These are phyloP conservation scores for Davidsoniella virescens DNA, from an alignment of 2,329 filamentous ascomycete genomes.

Conservation along the genomic window DNA sequence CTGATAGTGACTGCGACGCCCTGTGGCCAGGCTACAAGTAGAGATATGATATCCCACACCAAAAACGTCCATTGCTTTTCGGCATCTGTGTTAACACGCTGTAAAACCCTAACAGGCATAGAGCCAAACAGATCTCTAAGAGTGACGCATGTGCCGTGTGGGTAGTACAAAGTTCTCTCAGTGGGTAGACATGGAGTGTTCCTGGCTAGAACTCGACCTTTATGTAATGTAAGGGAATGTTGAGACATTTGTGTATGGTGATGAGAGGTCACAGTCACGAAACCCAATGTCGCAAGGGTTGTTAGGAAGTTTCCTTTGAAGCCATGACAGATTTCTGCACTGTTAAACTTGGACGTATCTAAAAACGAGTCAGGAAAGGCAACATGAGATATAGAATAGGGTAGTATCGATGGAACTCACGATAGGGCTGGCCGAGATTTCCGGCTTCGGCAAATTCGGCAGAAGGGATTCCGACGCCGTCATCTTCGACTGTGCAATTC, in stretches of 20 bases:
- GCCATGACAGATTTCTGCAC: slow-evolving; percentile 35
- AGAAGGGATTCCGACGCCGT: slow-evolving; percentile 62
- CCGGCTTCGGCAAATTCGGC: slow-evolving; percentile 55
- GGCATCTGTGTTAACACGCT: slow-evolving; percentile 40
- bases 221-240: slow-evolving; percentile 54
- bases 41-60: slow-evolving; percentile 37
- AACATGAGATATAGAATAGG: not conserved
- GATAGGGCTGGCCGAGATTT: slow-evolving; percentile 55
- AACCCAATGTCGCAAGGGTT: slow-evolving; percentile 57
- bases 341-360: slow-evolving; percentile 9
- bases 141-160: slow-evolving; percentile 58
- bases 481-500: slow-evolving; percentile 65
- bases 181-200: slow-evolving; percentile 43
- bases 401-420: slow-evolving; percentile 28
- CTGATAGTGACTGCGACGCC: slow-evolving; percentile 38
- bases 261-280: slow-evolving; percentile 62
- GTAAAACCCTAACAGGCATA: slow-evolving; percentile 81
- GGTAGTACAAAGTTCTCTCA: slow-evolving; percentile 36
- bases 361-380: not conserved
- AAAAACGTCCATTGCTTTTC: slow-evolving; percentile 51
- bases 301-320: slow-evolving; percentile 59
- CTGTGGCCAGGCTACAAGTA: slow-evolving; percentile 54
- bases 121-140: slow-evolving; percentile 75
- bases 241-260: slow-evolving; percentile 42
- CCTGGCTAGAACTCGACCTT: slow-evolving; percentile 47